These are phyloP conservation scores for Ganoderma sp. DNA, from an alignment of 1,284 basidiomycete species.

Conservation along the genomic window DNA sequence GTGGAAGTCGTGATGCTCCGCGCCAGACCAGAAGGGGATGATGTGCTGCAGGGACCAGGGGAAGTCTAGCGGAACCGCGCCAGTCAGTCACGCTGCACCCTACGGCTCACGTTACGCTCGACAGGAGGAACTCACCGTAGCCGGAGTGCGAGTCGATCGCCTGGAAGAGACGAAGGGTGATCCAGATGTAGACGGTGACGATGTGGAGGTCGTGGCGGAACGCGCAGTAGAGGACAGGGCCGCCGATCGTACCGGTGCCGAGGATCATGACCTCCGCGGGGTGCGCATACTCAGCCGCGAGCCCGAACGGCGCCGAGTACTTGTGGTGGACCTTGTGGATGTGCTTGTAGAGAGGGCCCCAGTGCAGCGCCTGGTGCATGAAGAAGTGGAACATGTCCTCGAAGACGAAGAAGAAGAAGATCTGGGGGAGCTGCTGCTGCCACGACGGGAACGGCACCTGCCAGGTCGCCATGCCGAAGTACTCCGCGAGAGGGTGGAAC, in stretches of 20 bases:
- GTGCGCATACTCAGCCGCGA: conserved; percentile 98
- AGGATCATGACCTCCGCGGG: conserved; percentile 94
- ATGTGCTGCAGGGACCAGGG: conserved; percentile 97
- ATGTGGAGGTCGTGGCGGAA: conserved; percentile 83
- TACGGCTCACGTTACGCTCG: neutral
- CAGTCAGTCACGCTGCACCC: conserved; percentile 3
- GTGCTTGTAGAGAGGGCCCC: conserved; percentile 91
- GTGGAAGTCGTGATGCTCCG: conserved; percentile 98
- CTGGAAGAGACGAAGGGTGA: conserved; percentile 93
- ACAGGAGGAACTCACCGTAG: conserved; percentile 67
- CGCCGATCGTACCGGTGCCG: conserved; percentile 84
- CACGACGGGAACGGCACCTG: conserved; percentile 88
- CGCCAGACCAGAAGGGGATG: conserved; percentile 97
- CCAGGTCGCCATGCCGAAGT: conserved; percentile 90
- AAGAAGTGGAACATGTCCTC: conserved; percentile 94
- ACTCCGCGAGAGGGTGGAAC: conserved; percentile 94
- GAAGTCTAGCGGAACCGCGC: conserved; percentile 65
- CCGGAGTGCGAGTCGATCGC: conserved; percentile 98
- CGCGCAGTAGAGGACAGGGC: conserved; percentile 87
- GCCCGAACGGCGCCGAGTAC: conserved; percentile 95
- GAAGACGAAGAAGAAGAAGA: conserved; percentile 93
- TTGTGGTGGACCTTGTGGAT: conserved; percentile 99
- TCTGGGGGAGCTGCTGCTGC: conserved; percentile 77
- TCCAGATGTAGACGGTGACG: conserved; percentile 93
- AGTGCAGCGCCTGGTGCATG: conserved; percentile 92